A percentile compares a stretch with the other conserved stretches of the same genome.
Evolutionary conservation across 495 filamentous ascomycete species (phyloP).

Genomic region (Bathelium albidoporum): DNA sequence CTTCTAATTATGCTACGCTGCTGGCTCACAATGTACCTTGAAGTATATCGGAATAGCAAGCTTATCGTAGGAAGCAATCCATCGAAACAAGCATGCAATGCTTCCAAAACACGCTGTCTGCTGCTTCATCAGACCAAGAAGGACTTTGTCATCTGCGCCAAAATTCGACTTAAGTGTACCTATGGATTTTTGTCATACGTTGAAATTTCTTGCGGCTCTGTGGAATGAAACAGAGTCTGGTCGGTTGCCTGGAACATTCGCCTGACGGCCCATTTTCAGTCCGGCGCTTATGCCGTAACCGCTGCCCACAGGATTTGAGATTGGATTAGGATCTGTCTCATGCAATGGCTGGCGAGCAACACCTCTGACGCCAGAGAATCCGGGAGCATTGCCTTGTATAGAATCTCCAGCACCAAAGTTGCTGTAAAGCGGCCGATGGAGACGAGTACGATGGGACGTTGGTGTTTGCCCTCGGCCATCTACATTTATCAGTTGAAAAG

Average conservation of each 20-base stretch:
- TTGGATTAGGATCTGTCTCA: conserved; percentile 21
- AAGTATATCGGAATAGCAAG: too few species aligned
- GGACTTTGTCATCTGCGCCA: too few species aligned
- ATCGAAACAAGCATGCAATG: not conserved
- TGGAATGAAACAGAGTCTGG: not conserved
- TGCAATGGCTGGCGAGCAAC: conserved; percentile 27
- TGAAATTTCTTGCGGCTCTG: not conserved
- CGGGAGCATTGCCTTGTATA: conserved; percentile 12
- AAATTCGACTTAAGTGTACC: too few species aligned
- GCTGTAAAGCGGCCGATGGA: conserved; percentile 11
- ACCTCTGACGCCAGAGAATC: conserved; percentile 11
- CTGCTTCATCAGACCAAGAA: too few species aligned
- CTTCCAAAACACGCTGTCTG: not conserved
- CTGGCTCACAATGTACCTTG: too few species aligned
- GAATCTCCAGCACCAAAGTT: not conserved
- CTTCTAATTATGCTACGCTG: too few species aligned
- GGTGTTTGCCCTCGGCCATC: conserved; percentile 13
- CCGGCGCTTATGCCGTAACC: conserved; percentile 43
- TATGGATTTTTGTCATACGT: not conserved
- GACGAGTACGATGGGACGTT: conserved; percentile 16
- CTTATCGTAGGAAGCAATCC: too few species aligned
- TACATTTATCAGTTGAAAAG: conserved; percentile 3
- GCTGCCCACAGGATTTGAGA: conserved; percentile 18
- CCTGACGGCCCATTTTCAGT: conserved; percentile 29
- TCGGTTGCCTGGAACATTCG: conserved; percentile 6